Evolutionary conservation across 2,329 filamentous ascomycete genomes (phyloP), one percentile per base, ranked within the genome.

Genomic region (Phaeophleospora eucalypticola): DNA sequence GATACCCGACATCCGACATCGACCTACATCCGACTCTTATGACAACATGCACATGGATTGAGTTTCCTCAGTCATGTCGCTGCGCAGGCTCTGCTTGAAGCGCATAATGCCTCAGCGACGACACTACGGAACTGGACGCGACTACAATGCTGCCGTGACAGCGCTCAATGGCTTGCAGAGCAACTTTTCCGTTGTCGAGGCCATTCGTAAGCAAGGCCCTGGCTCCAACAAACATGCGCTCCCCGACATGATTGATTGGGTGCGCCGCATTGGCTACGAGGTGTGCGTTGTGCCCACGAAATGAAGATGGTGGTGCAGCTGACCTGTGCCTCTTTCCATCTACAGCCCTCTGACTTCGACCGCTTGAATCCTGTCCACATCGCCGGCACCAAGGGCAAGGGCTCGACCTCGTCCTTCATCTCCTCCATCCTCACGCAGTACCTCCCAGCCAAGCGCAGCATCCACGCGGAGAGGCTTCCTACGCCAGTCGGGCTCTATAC

Each of bases 321-420:
- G 15, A 35, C 48, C 44, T 51, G 47, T 50, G n/a, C n/a, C n/a
- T n/a, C n/a, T n/a, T n/a, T n/a, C n/a, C n/a, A n/a, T 29, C 51
- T 34, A 36, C 36, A 84, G 80, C 80, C 82, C 15, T 75, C 77
- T 12, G 80, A 83, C 49, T 76, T 85, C 57, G 72, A 82, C 53
- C 68, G 63, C 8, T 62, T 85, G 52, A 83, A 79, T 49, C 71
- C 77, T 56, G 81, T 97, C 51, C 91, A 97, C 65, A 82, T 97
- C 37, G 87, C 91, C 1, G 91, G 91, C 10, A 96, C 90, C 3
- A 97, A 96, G 67, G 91, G 91, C 50, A 97, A 96, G 67, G 90
- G 90, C 34, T 93, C 87, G 2, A 89, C 89, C 0, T 88, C 86
- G 55, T 86, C 90, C 8, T 91, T 90, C 65, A 79, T 89, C 16